Conservation (phyloP, 495 filamentous ascomycete species). For the Aspergillus mulundensis region DNA sequence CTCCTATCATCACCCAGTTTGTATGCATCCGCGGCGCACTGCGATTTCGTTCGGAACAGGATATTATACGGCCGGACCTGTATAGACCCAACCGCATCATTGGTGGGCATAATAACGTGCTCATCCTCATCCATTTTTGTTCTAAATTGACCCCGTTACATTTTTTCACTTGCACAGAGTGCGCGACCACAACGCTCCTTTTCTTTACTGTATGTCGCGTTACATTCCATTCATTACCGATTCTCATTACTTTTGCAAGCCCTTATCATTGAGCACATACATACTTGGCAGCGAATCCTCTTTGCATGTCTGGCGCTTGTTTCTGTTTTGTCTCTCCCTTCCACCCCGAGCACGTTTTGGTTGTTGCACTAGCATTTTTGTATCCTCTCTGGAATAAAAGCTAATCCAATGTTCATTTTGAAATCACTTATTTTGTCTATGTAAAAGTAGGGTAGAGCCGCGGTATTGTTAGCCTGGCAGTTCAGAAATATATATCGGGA, state of each 20-base stretch:
- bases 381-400: slow-evolving; percentile 15
- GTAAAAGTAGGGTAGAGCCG: too few relatives aligned
- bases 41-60: background rate
- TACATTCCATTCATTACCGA: background rate
- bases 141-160: background rate
- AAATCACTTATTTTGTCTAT: too few relatives aligned
- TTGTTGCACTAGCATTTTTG: background rate
- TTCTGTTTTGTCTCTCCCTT: background rate
- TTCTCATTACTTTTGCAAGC: background rate
- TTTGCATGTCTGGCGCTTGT: background rate
- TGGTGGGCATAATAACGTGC: background rate
- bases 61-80: background rate
- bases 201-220: background rate
- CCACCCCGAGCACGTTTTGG: background rate
- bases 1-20: background rate
- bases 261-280: background rate
- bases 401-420: background rate
- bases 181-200: background rate
- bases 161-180: slow-evolving; percentile 1
- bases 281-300: background rate
- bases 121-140: background rate
- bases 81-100: background rate
- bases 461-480: too few relatives aligned
- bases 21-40: background rate
- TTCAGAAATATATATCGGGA: too few relatives aligned